Evolutionary conservation across 192 early-diverging fungal species (phyloP), one percentile per base, ranked within the genome.

Genomic region (Lobosporangium transversale): DNA sequence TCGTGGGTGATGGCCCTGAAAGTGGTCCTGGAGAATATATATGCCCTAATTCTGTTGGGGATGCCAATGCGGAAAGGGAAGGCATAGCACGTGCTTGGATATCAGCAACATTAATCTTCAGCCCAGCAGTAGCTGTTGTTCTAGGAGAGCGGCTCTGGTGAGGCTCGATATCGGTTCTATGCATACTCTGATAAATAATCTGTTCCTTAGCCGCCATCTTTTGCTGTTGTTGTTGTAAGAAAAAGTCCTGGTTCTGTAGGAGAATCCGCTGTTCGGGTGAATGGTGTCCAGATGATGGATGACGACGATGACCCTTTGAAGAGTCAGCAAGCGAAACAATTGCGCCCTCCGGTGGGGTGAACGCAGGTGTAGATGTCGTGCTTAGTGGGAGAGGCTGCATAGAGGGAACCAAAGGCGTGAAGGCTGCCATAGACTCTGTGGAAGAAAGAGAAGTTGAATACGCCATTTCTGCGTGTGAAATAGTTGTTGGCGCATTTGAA

Each of bases 121-220:
- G 53, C 18, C 73, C 73, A 8, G 59, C 64, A 8, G 73, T 51
- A 4, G 73, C 63, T 0, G 30, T 17, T 31, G 73, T 53, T 54
- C 73, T 60, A 2, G 73, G 73, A n/a, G 73, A 62, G 11, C 65
- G 63, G n/a, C 64, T 76, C 36, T 76, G 73, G 32, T 76, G 64
- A 20, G 58, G 73, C n/a, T 75, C 60, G 9, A 71, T 60, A 21
- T 43, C 59, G 32, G 47, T 52, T 21, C 65, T 32, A 8, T 44
- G 73, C 21, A 48, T 17, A 11, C 18, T 53, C 23, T 75, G 57
- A 27, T 55, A 61, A 18, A 67, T 15, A 0, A 35, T 36, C 12
- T 67, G 73, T 35, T 76, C 73, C 32, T 62, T 66, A 29, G 53
- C 73, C 15, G 65, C 45, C 53, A 76, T 76, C 40, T 67, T 61